Evolutionary conservation across 768 basidiomycete genomes (phyloP).

Genomic region (Sarcomyxa edulis): DNA sequence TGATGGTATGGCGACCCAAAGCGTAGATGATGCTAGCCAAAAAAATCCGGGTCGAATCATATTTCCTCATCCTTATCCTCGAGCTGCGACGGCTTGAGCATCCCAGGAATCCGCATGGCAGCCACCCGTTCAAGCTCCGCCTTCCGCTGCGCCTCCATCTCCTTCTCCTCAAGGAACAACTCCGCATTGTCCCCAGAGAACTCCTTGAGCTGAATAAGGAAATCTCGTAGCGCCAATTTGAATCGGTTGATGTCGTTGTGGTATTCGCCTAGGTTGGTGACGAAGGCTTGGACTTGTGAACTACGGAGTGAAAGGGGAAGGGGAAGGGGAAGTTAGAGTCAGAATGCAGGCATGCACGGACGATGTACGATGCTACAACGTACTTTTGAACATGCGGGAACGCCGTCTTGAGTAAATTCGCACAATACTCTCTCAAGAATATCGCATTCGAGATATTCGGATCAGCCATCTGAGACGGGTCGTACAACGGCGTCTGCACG

Average conservation of each 20-base stretch:
- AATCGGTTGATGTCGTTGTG: constrained; percentile 83
- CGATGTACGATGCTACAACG: constrained; percentile 22
- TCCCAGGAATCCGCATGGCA: constrained; percentile 93
- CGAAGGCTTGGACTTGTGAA: constrained; percentile 67
- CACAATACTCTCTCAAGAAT: constrained; percentile 83
- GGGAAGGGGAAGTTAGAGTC: constrained; percentile 9
- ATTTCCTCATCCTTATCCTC: constrained; percentile 93
- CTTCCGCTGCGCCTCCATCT: constrained; percentile 74
- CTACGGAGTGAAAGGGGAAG: constrained; percentile 27
- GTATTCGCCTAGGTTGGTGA: constrained; percentile 61
- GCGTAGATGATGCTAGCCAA: too few relatives aligned
- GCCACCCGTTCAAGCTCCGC: constrained; percentile 81
- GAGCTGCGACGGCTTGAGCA: constrained; percentile 93
- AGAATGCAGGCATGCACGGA: too few relatives aligned
- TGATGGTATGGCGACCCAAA: too few relatives aligned
- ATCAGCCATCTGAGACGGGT: constrained; percentile 66
- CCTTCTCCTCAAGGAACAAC: constrained; percentile 91
- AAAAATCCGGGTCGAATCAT: too few relatives aligned
- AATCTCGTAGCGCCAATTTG: constrained; percentile 92
- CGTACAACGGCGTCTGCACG: constrained; percentile 81
- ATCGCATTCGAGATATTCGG: constrained; percentile 69
- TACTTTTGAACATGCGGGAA: constrained; percentile 92
- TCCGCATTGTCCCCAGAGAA: constrained; percentile 95
- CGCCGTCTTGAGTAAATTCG: constrained; percentile 78
- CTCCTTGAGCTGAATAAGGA: constrained; percentile 96